A percentile compares a stretch with the other conserved stretches of the same genome.
These are phyloP conservation scores for Melanopsichium pennsylvanicum DNA, from an alignment of 1,284 basidiomycete species.

Conservation along the genomic window DNA sequence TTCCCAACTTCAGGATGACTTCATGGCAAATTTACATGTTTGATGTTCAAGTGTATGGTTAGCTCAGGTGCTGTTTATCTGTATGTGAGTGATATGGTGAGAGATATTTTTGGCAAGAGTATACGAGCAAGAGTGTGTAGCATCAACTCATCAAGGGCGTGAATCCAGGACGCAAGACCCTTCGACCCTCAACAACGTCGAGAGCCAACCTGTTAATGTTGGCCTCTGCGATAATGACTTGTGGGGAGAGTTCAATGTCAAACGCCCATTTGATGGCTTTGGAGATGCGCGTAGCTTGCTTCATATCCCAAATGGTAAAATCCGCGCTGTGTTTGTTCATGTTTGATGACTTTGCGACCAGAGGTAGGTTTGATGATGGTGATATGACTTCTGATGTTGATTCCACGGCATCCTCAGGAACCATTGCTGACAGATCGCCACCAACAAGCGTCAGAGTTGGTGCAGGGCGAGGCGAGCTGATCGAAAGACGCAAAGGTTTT, in stretches of 20 bases:
- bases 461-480: background rate
- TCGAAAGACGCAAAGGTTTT: conserved; percentile 16
- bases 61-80: too few relatives aligned
- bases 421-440: background rate
- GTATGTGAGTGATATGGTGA: background rate
- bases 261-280: conserved; percentile 80
- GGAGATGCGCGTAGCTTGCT: conserved; percentile 87
- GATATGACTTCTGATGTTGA: background rate
- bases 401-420: background rate
- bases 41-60: too few relatives aligned
- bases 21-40: too few relatives aligned
- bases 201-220: conserved; percentile 80
- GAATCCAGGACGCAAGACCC: conserved; percentile 69
- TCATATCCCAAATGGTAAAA: conserved; percentile 89
- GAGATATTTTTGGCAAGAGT: too few relatives aligned
- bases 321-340: conserved; percentile 80
- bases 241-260: conserved; percentile 83
- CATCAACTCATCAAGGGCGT: conserved; percentile 23
- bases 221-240: conserved; percentile 91
- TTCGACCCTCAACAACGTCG: conserved; percentile 81
- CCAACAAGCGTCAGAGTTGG: background rate
- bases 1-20: too few relatives aligned
- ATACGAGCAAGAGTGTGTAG: too few relatives aligned
- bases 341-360: background rate
- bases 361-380: background rate